Conservation (phyloP, 2,329 filamentous ascomycete species). For the Exserohilum rostratum region DNA sequence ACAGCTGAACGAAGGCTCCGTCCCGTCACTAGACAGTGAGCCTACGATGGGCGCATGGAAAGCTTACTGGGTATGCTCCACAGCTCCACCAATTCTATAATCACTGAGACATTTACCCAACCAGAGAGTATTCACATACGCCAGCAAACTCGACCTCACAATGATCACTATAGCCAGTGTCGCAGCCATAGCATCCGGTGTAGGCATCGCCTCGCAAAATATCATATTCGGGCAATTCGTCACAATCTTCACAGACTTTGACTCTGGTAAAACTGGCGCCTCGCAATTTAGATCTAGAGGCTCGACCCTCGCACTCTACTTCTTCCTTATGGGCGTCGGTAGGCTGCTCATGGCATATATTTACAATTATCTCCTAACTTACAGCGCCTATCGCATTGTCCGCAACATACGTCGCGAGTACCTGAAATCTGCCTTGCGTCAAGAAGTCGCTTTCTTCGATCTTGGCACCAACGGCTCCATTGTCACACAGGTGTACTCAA, state of each 20-base stretch:
- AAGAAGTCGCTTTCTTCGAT: conserved; percentile 39
- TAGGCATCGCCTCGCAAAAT: conserved; percentile 19
- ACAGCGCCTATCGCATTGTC: conserved; percentile 15
- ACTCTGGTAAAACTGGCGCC: conserved; percentile 6
- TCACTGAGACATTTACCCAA: neutral
- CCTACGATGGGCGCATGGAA: conserved; percentile 25
- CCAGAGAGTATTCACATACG: conserved; percentile 17
- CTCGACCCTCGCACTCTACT: conserved; percentile 14
- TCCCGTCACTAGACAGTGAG: neutral
- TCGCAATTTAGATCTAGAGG: conserved; percentile 1
- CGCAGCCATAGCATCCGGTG: conserved; percentile 15
- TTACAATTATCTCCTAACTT: conserved; percentile 19
- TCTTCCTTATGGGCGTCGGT: conserved; percentile 17
- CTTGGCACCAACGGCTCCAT: conserved; percentile 21
- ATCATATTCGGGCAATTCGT: conserved; percentile 20
- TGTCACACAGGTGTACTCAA: conserved; percentile 17
- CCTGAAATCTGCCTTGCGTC: conserved; percentile 17
- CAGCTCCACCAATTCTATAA: neutral
- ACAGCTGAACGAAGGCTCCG: neutral
- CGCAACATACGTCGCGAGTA: conserved; percentile 17
- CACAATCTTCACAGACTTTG: conserved; percentile 15
- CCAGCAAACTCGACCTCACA: conserved; percentile 2
- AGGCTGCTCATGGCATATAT: conserved; percentile 15
- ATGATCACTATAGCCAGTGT: conserved; percentile 12
- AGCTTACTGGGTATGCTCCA: conserved; percentile 14